Conservation (phyloP, 2,329 filamentous ascomycete species). For the Paecilomyces fulvus region DNA sequence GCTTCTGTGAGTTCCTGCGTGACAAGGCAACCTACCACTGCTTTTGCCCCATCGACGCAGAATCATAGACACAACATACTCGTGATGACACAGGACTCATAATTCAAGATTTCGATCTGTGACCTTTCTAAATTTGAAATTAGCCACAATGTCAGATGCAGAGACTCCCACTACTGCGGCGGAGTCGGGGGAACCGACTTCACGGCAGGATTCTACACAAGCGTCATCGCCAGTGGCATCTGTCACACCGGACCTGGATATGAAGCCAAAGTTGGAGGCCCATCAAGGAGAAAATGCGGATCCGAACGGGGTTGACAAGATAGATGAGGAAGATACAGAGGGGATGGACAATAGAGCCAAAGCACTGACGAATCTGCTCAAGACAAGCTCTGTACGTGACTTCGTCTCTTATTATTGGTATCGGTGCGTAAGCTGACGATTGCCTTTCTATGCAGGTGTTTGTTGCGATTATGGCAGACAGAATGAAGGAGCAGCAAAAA, state of each 20-base stretch:
- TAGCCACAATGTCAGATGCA: conserved; percentile 16
- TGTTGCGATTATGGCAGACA: conserved; percentile 42
- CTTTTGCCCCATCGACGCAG: neutral
- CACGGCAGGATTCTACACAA: conserved; percentile 20
- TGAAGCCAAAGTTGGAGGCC: conserved; percentile 5
- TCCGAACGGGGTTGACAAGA: neutral
- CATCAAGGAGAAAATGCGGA: neutral
- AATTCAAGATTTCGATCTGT: neutral
- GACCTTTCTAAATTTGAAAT: neutral
- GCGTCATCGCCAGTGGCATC: conserved; percentile 21
- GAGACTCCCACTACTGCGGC: conserved; percentile 18
- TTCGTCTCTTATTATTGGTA: neutral
- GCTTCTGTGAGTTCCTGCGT: neutral
- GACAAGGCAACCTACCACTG: neutral
- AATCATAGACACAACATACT: neutral
- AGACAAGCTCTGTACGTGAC: conserved; percentile 35
- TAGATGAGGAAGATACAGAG: conserved; percentile 17
- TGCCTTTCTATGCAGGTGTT: conserved; percentile 28
- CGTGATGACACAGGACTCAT: neutral
- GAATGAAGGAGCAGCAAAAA: conserved; percentile 37
- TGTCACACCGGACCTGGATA: conserved; percentile 9
- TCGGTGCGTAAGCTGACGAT: conserved; percentile 1
- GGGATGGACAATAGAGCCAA: conserved; percentile 37
- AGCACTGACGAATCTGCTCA: conserved; percentile 37
- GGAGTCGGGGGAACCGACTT: conserved; percentile 17